These are phyloP conservation scores for Hydrangea macrophylla DNA, from an alignment of 148 eudicot species.

Conservation along the genomic window DNA sequence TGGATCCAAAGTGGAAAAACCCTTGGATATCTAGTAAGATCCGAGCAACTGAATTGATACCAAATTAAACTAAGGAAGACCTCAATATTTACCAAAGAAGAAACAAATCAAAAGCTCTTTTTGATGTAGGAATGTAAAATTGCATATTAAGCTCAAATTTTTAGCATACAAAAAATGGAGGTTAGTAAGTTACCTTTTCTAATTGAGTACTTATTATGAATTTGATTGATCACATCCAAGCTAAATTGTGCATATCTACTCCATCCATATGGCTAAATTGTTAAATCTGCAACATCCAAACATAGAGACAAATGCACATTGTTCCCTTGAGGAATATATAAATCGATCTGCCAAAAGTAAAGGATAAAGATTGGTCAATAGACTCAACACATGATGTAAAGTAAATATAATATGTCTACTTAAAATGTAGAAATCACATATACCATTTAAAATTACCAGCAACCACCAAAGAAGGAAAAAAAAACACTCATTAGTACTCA, in stretches of 20 bases:
- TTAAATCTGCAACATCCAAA: constrained; percentile 53
- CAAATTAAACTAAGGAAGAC: no score
- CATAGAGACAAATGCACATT: constrained; percentile 51
- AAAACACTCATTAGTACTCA: no score
- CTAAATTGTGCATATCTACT: constrained; percentile 55
- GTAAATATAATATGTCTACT: no score
- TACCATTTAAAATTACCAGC: constrained; percentile 53
- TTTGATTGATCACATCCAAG: constrained; percentile 49
- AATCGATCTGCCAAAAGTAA: constrained; percentile 35
- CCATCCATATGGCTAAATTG: constrained; percentile 55
- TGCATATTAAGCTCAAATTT: no score
- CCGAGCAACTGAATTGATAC: no score
- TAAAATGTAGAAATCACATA: neutral
- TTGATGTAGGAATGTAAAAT: no score
- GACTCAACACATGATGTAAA: constrained; percentile 10
- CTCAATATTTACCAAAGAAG: no score
- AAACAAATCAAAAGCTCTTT: no score
- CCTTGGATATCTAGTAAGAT: no score
- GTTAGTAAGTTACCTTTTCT: constrained; percentile 47
- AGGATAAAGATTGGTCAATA: constrained; percentile 1
- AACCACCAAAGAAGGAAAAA: no score
- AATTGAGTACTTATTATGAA: constrained; percentile 44
- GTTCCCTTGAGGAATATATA: constrained; percentile 55
- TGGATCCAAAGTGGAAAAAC: no score
- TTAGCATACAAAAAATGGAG: no score